Percentiles rank a stretch among this genome's conserved stretches.
phyloP scores from a whole-genome alignment of 2,329 filamentous ascomycete species.

The Grosmannia clavigera region DNA sequence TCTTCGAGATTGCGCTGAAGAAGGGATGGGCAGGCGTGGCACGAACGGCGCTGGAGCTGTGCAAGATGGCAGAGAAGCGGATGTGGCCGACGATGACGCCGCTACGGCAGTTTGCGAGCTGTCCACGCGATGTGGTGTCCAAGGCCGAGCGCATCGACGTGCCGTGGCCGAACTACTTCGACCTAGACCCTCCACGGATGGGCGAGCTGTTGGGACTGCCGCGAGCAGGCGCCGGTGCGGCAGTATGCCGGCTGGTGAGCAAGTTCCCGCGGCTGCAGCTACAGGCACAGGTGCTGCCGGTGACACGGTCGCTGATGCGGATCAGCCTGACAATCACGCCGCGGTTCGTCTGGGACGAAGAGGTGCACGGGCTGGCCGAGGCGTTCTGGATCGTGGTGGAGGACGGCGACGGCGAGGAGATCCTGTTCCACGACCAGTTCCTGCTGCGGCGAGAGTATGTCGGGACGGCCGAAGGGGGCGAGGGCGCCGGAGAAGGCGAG shows the following conservation, averaged over 20 bases:
- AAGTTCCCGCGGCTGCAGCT: slow-evolving; percentile 92
- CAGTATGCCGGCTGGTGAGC: slow-evolving; percentile 73
- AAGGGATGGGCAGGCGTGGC: slow-evolving; percentile 93
- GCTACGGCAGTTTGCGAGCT: slow-evolving; percentile 73
- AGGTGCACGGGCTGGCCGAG: slow-evolving; percentile 75
- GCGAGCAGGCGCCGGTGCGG: slow-evolving; percentile 72
- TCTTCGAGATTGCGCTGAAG: slow-evolving; percentile 95
- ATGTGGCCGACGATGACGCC: slow-evolving; percentile 99
- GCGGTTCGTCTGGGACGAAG: slow-evolving; percentile 91
- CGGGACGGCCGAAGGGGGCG: neutral
- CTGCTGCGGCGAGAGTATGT: slow-evolving; percentile 78
- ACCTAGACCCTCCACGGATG: slow-evolving; percentile 92
- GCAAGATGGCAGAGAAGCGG: slow-evolving; percentile 98
- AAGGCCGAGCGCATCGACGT: slow-evolving; percentile 95
- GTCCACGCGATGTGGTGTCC: slow-evolving; percentile 72
- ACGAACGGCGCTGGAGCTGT: slow-evolving; percentile 83
- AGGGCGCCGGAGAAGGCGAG: slow-evolving; percentile 30
- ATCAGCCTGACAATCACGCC: slow-evolving; percentile 85
- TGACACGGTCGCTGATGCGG: slow-evolving; percentile 85
- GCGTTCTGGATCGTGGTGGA: slow-evolving; percentile 97
- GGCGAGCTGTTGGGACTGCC: slow-evolving; percentile 81
- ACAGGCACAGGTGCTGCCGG: slow-evolving; percentile 84
- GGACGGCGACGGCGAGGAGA: slow-evolving; percentile 93
- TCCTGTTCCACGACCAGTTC: slow-evolving; percentile 91
- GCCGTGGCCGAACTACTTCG: slow-evolving; percentile 86